Percentiles rank a stretch among this genome's conserved stretches.
These are phyloP conservation scores for Viola odorata DNA, from an alignment of 345 rosid genomes.

Conservation along the genomic window DNA sequence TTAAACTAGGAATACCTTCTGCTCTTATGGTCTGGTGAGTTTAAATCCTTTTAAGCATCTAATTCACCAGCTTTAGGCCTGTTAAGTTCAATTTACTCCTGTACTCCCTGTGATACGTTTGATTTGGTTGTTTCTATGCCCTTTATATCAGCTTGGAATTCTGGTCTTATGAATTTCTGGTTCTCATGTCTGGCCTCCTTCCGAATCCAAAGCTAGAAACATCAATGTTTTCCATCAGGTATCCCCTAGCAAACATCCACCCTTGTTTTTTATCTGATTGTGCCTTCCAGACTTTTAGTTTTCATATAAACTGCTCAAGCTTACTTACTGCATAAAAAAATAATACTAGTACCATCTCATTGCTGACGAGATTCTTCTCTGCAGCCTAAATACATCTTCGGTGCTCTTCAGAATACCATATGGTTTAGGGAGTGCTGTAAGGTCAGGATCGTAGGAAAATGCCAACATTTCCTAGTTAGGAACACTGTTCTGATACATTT, in stretches of 20 bases:
- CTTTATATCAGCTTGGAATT: background rate
- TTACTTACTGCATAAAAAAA: too few relatives aligned
- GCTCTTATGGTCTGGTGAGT: background rate
- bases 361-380: background rate
- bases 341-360: background rate
- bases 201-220: background rate
- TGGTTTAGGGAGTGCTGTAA: background rate
- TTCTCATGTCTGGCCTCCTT: background rate
- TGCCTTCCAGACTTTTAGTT: too few relatives aligned
- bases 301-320: too few relatives aligned
- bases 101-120: background rate
- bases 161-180: background rate
- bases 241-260: background rate
- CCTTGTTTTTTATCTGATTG: background rate
- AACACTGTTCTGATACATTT: too few relatives aligned
- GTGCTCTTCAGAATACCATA: background rate
- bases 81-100: background rate
- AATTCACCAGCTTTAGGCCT: background rate
- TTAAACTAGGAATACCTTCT: background rate
- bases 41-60: background rate
- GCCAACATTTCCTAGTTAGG: too few relatives aligned
- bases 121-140: background rate
- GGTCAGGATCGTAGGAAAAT: background rate
- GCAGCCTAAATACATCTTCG: background rate
- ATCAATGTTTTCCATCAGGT: background rate